Conservation (phyloP, 495 filamentous ascomycete genomes). For the Rusavskia elegans region DNA sequence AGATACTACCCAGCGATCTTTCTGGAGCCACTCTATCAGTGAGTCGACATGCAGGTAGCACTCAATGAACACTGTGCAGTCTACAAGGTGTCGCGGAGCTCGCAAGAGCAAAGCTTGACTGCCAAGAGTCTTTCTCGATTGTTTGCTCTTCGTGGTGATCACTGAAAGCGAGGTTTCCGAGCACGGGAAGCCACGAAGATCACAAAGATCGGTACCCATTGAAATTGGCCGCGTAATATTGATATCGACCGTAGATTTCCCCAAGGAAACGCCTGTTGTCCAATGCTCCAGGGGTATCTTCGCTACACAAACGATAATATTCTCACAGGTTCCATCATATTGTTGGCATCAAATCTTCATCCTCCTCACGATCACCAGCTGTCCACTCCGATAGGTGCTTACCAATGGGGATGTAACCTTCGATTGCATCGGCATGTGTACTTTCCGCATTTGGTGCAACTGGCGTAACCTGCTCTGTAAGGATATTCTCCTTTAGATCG, state of each 20-base stretch:
- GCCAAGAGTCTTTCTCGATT: conserved; percentile 39
- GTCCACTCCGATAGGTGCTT: not conserved
- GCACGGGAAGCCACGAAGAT: too few relatives aligned
- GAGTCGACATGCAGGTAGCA: conserved; percentile 15
- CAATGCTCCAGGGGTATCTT: conserved; percentile 2
- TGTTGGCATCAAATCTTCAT: conserved; percentile 22
- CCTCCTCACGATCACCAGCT: conserved; percentile 8
- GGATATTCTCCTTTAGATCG: conserved; percentile 25
- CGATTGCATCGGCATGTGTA: conserved; percentile 25
- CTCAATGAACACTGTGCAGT: conserved; percentile 47
- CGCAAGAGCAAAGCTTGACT: conserved; percentile 73
- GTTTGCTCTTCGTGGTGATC: not conserved
- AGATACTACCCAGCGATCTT: not conserved
- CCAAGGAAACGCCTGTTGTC: too few relatives aligned
- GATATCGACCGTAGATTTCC: too few relatives aligned
- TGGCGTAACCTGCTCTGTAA: conserved; percentile 19
- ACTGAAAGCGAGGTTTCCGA: too few relatives aligned
- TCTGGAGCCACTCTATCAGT: conserved; percentile 7
- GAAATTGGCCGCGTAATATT: too few relatives aligned
- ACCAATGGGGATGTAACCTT: conserved; percentile 25
- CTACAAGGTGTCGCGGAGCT: conserved; percentile 82
- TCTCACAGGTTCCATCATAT: conserved; percentile 10
- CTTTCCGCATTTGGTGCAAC: conserved; percentile 13
- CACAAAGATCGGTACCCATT: too few relatives aligned
- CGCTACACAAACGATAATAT: not conserved